These are phyloP conservation scores for Geotrichum fermentans DNA, from an alignment of 1,139 yeast genomes.

Conservation along the genomic window DNA sequence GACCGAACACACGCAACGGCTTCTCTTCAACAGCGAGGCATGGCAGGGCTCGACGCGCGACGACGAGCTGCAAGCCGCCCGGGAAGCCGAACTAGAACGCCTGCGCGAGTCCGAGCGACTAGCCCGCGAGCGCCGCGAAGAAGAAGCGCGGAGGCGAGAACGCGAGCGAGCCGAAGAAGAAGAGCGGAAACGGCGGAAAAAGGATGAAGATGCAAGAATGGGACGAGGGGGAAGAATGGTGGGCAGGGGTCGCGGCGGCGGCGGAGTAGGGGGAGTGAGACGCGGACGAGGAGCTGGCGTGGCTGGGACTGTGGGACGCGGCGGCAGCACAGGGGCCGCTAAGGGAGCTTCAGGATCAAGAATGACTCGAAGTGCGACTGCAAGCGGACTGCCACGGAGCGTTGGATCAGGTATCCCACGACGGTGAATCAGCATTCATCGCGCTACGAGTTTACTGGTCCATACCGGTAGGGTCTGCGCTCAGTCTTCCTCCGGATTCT, in stretches of 20 bases:
- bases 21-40: constrained; percentile 28
- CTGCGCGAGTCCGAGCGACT: constrained; percentile 27
- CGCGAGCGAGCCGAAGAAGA: constrained; percentile 20
- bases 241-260: too few species aligned
- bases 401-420: constrained; percentile 10
- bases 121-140: constrained; percentile 25
- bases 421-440: too few species aligned
- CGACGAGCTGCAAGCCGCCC: constrained; percentile 28
- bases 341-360: neutral
- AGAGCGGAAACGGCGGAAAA: constrained; percentile 8
- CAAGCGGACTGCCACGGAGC: constrained; percentile 11
- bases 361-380: constrained; percentile 2
- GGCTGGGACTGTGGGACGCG: neutral
- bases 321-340: neutral
- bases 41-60: constrained; percentile 37
- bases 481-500: too few species aligned
- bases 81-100: constrained; percentile 24
- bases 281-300: neutral
- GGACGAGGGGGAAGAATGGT: neutral
- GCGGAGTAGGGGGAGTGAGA: too few species aligned
- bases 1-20: constrained; percentile 36
- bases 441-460: too few species aligned
- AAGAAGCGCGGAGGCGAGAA: constrained; percentile 20
- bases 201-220: neutral
- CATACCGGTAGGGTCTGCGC: too few species aligned